Base-by-base conservation (phyloP, 768 basidiomycete species). In the Boletus subparvulus region DNA sequence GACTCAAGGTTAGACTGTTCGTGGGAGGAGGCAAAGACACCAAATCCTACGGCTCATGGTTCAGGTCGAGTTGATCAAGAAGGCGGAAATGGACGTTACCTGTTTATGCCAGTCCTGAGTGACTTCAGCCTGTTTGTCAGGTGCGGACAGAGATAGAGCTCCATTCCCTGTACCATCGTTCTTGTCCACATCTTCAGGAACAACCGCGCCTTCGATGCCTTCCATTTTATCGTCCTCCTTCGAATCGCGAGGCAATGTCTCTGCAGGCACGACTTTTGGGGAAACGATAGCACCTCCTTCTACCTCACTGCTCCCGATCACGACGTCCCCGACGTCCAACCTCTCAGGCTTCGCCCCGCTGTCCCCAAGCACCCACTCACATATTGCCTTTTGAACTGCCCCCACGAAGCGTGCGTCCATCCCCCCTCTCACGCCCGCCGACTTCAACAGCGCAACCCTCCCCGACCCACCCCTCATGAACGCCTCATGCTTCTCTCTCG, bases 381-480 rank as follows among this genome's bases (percentile, higher is more conserved):
- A 68, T 45, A 74, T 62, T 10, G 43, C 63, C 47, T 60, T 68
- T 47, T 73, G 74, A 16, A 80, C 64, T 30, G 72, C 67, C 44
- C 72, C 74, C 19, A 78, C 72, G 48, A 80, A 77, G 35, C 59
- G 63, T 19, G 67, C 66, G 43, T 65, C 76, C 60, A 79, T 64
- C 8, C 71, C 70, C 11, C 77, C 80, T 50, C 74, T 71, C 4
- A 72, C 58, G 16, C 73, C 73, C 0, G 71, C 71, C 36, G 67
- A 66, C 55, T 72, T 65, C 51, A 73, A 52, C 11, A 73, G 30
- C 35, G 61, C 50, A 28, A 73, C 67, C 54, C 86, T 75, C 13
- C 74, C 75, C 4, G 72, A 68, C 0, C 84, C 86, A 12, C 87
- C 87, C 52, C 73, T 77, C 66, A 91, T 78, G 61, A 86, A 91